Evolutionary conservation across 192 early-diverging fungal genomes (phyloP), one percentile per base, ranked within the genome.

Genomic region (Obelidium mucronatum): DNA sequence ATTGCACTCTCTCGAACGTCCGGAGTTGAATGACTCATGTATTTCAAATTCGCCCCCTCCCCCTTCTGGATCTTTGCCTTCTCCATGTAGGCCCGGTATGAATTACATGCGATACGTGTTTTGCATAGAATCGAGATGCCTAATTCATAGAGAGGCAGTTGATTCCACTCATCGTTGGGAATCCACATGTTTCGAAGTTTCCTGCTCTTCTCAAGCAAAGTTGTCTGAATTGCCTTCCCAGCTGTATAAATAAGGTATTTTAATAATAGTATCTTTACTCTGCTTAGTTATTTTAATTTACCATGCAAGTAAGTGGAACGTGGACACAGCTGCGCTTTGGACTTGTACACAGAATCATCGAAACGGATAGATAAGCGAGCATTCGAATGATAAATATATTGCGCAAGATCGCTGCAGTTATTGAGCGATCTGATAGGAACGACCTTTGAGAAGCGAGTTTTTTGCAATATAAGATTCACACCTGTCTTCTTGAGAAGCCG

Each of bases 11-110:
- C 31, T 19, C 17, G 1, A 5, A 33, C n/a, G 24, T 74, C 73
- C 5, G 73, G 73, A 28, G 19, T 35, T 42, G 73, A 74, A 54
- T 74, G 73, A 26, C 44, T 53, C 73, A 74, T 74, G 60, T 31
- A 74, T n/a, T 28, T 36, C 6, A 34, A 8, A 3, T 64, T 5
- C 19, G 35, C 24, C 19, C 28, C 13, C n/a, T n/a, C n/a, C n/a
- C n/a, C n/a, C n/a, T n/a, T n/a, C 13, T 34, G 6, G 6, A 64
- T 19, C 30, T 36, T 51, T 3, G 11, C 1, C 2, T 30, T 37
- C 2, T 56, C 33, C 15, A 71, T 13, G 19, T 37, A 71, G n/a
- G 17, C 15, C 1, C 31, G 2, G 1, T 13, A 24, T 22, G 69
- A 30, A 1, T 19, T 31, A 36, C 69, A 71, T 17, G 54, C 39